Base-by-base conservation (phyloP, 2,329 filamentous ascomycete genomes). In the Apiospora saccharicola region DNA sequence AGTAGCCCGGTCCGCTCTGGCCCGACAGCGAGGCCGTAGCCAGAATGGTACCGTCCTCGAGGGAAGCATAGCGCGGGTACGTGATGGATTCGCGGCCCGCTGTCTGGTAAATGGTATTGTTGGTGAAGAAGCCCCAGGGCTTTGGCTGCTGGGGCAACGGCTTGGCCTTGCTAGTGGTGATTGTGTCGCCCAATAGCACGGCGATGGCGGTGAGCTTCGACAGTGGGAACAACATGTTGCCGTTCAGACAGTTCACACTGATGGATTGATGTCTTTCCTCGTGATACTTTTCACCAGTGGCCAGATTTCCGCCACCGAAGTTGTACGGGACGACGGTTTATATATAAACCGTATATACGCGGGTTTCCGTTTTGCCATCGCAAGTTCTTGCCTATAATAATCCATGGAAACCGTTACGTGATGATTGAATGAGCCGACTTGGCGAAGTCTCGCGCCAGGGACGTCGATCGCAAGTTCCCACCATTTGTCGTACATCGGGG, bases 1-100 rank as follows among this genome's bases (percentile, higher is more conserved):
- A 90, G 79, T 82, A 82, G 74, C 77, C 34, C 68, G 75, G 74
- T 12, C 44, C 67, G 22, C 46, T n/a, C 30, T 41, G 30, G 8
- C 74, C 73, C 12, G 22, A 37, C 4, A 72, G n/a, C n/a, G 71
- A 71, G 19, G 75, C 82, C 84, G 87, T 88, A 44, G 84, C 84
- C 13, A 89, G 80, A 12, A 88, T 81, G 14, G 82, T 82, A 19
- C 85, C 83, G 71, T 77, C 73, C 24, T n/a, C 37, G 19, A 83
- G 77, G 73, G 82, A 78, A 46, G 80, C 78, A 22, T 78, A 81
- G 30, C 81, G 80, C 53, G 79, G 78, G 74, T 83, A 82, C 24
- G 71, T 70, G 24, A 71, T 46, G 24, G 51, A 67, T 34, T 75
- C 67, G 41, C 16, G 7, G 41, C 70, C 72, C 37, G 37, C 44